A percentile compares a stretch with the other conserved stretches of the same genome.
Evolutionary conservation across 169 alveolate species (phyloP).

Genomic region (Plasmodium adleri): DNA sequence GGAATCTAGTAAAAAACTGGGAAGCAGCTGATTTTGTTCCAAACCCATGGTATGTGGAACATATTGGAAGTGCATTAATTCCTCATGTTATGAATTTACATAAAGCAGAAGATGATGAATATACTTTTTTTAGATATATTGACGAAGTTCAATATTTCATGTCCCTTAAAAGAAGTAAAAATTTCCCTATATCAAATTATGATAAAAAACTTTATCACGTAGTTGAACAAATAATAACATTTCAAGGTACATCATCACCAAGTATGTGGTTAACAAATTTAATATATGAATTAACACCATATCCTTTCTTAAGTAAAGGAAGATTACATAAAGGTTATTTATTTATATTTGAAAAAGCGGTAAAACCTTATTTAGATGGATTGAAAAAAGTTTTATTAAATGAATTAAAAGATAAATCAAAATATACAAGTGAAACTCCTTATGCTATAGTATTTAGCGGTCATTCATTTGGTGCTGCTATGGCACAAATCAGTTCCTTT

Average conservation of each 20-base stretch:
- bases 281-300: constrained; percentile 51
- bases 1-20: constrained; percentile 74
- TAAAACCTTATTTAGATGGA: constrained; percentile 55
- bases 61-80: constrained; percentile 48
- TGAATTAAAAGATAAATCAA: constrained; percentile 61
- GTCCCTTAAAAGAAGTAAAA: constrained; percentile 59
- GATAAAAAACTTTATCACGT: constrained; percentile 33
- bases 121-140: constrained; percentile 48
- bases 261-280: constrained; percentile 52
- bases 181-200: constrained; percentile 58
- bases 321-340: constrained; percentile 60
- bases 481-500: constrained; percentile 68
- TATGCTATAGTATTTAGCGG: constrained; percentile 63
- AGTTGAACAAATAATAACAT: constrained; percentile 51
- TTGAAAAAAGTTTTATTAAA: constrained; percentile 38
- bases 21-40: constrained; percentile 45
- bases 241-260: constrained; percentile 68
- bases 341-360: constrained; percentile 36
- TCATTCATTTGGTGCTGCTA: constrained; percentile 73
- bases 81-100: constrained; percentile 43
- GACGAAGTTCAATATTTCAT: constrained; percentile 34
- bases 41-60: constrained; percentile 63
- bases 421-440: constrained; percentile 59
- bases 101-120: constrained; percentile 26
- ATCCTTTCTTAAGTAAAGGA: constrained; percentile 60